phyloP scores from a whole-genome alignment of 441 rosid genomes.

The Gossypium trilobum region DNA sequence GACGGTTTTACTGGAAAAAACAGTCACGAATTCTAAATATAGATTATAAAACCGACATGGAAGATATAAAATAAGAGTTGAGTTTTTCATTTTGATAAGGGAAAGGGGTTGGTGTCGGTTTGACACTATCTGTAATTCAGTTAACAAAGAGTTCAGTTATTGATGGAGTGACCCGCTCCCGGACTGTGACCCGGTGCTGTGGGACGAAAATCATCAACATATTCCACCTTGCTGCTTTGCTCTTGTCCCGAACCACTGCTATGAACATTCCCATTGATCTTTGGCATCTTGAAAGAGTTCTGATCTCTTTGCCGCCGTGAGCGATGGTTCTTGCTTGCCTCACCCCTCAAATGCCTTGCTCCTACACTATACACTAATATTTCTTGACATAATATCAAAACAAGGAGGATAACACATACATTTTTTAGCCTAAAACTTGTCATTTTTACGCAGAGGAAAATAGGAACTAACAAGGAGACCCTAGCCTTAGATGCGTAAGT shows the following conservation, averaged over 20 bases:
- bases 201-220: slow-evolving; percentile 40
- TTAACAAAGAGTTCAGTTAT: slow-evolving; percentile 19
- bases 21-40: too few relatives aligned
- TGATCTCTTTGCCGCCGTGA: background rate
- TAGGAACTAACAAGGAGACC: background rate
- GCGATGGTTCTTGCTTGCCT: slow-evolving; percentile 20
- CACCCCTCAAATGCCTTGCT: slow-evolving; percentile 33
- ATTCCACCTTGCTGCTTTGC: slow-evolving; percentile 25
- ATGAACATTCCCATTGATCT: background rate
- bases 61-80: background rate
- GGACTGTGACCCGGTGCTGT: slow-evolving; percentile 73
- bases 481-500: background rate
- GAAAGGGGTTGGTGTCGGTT: too few relatives aligned
- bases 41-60: too few relatives aligned
- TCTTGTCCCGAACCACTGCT: slow-evolving; percentile 14
- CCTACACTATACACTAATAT: slow-evolving; percentile 16
- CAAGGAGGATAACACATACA: slow-evolving; percentile 18
- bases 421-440: slow-evolving; percentile 12
- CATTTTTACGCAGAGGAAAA: slow-evolving; percentile 19
- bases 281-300: background rate
- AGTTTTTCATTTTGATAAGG: too few relatives aligned
- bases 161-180: slow-evolving; percentile 59
- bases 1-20: accelerated
- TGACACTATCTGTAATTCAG: too few relatives aligned
- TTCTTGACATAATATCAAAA: slow-evolving; percentile 30